A percentile compares a stretch with the other conserved stretches of the same genome.
Conservation (phyloP, 306 rosid genomes). For the Cajanus cajan region DNA sequence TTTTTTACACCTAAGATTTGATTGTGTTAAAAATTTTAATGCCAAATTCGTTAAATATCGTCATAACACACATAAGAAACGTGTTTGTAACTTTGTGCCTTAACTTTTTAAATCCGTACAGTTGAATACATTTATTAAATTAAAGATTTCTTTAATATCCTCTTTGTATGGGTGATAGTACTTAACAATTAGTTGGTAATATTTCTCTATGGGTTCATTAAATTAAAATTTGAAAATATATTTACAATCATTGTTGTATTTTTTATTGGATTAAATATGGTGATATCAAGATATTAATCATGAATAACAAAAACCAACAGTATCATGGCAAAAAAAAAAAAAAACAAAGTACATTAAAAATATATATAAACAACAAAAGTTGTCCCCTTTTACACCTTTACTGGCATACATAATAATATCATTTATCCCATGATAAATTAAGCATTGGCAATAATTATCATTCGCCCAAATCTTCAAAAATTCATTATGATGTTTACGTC, state of each 20-base stretch:
- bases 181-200: too few relatives aligned
- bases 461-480: neutral
- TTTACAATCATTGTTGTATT: neutral
- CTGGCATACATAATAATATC: neutral
- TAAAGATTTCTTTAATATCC: neutral
- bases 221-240: too few relatives aligned
- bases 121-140: neutral
- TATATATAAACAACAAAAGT: too few relatives aligned
- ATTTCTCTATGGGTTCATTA: too few relatives aligned
- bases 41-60: neutral
- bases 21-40: neutral
- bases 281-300: neutral
- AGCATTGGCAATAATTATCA: neutral
- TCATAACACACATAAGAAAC: neutral
- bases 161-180: too few relatives aligned
- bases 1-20: neutral
- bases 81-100: neutral
- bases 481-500: neutral
- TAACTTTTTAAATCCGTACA: neutral
- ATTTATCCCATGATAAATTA: neutral
- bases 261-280: neutral
- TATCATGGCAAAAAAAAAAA: neutral
- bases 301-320: neutral
- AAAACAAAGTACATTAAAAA: too few relatives aligned
- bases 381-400: neutral